Base-by-base conservation (phyloP, 768 basidiomycete genomes). In the Boletus sensibilis region DNA sequence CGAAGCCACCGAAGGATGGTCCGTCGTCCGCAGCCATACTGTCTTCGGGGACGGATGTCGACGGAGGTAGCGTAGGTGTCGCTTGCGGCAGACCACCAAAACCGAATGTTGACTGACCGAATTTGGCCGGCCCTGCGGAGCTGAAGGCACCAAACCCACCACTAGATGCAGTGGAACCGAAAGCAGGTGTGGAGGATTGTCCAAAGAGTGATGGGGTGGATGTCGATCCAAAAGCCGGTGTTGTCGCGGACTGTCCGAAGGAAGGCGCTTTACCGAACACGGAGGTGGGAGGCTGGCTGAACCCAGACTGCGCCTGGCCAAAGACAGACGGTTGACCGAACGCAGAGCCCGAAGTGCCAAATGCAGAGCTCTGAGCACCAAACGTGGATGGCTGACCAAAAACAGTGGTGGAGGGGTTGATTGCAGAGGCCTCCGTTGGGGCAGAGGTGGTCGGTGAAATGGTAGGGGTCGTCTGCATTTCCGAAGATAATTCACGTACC, bases 351-450 rank as follows among this genome's bases (percentile, higher is more conserved):
- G 57, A 25, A 23, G 45, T 13, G 41, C 58, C 59, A 58, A 71
- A 68, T 2, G 57, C 52, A 27, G 68, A 55, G 13, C 51, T 29
- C 18, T 62, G 69, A 47, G 43, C 31, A 50, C 69, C 57, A 57
- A 74, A 62, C 12, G 68, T 61, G 4, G 72, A 60, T 23, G 71
- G 40, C 50, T 71, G 72, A 21, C 77, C 72, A 57, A 78, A 78
- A 10, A 67, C 66, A 52, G 76, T 42, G 11, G 72, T 50, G 4
- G 71, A 50, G 14, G 62, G 63, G 29, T 65, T 73, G 56, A 74
- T 76, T 12, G 61, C 50, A n/a, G 68, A 54, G 25, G 57, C 48
- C 49, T 64, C 56, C 37, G 68, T 52, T n/a, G 56, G 55, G 12
- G 45, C 46, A 44, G 65, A 53, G 18, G 50, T 38, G 6, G 56